Evolutionary conservation across 2,329 filamentous ascomycete species (phyloP).

Genomic region (Dactylella cylindrospora): DNA sequence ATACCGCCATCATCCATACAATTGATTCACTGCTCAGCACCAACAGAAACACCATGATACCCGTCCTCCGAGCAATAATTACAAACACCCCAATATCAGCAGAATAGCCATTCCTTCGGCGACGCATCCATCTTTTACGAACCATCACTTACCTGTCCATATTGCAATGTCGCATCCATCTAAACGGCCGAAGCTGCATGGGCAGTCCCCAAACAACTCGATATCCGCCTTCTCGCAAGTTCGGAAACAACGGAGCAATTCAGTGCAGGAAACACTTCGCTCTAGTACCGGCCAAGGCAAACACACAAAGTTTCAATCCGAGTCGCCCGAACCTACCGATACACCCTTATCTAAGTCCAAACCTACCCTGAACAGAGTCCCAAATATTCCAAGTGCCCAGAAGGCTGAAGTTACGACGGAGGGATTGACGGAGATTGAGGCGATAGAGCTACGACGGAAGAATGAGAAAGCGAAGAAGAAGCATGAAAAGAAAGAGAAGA

Average conservation of each 20-base stretch:
- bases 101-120: too few relatives aligned
- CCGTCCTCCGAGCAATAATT: conserved; percentile 1
- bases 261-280: conserved; percentile 23
- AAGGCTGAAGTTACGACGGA: conserved; percentile 9
- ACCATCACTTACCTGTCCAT: neutral
- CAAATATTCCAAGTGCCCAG: neutral
- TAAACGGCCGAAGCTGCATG: conserved; percentile 27
- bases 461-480: conserved; percentile 38
- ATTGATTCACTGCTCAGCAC: too few relatives aligned
- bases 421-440: conserved; percentile 27
- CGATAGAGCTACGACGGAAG: conserved; percentile 29
- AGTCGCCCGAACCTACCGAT: conserved; percentile 28
- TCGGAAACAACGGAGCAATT: conserved; percentile 16
- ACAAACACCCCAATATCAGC: too few relatives aligned
- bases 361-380: neutral
- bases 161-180: conserved; percentile 25
- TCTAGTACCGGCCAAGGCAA: conserved; percentile 27
- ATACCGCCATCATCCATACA: too few relatives aligned
- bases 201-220: conserved; percentile 1
- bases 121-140: too few relatives aligned
- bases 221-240: conserved; percentile 17
- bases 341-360: neutral
- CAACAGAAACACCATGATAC: conserved; percentile 4
- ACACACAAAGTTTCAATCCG: conserved; percentile 17
- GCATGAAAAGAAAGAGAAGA: conserved; percentile 20